Conservation (phyloP, 148 eudicot genomes). For the Agrostemma githago region DNA sequence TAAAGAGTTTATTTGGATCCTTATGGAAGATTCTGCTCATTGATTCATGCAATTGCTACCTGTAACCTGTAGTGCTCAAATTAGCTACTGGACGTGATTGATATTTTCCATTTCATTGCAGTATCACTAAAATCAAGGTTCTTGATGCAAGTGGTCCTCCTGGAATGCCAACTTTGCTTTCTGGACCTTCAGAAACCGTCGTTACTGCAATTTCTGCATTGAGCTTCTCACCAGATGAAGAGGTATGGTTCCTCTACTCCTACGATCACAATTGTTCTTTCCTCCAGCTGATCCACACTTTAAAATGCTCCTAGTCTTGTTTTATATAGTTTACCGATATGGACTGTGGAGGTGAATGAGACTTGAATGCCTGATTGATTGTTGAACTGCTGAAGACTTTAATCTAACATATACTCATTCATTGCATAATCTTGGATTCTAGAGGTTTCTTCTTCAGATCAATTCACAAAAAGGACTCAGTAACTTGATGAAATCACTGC, state of each 20-base stretch:
- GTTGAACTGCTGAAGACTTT: not conserved
- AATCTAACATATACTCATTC: not conserved
- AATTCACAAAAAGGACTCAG: not conserved
- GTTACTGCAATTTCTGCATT: slow-evolving; percentile 73
- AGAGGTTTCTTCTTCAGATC: not conserved
- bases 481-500: not conserved
- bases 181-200: slow-evolving; percentile 53
- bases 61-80: slow-evolving; percentile 9
- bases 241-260: slow-evolving; percentile 40
- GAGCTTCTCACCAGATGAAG: slow-evolving; percentile 95
- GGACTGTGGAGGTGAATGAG: not conserved
- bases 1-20: not conserved
- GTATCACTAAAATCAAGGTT: slow-evolving; percentile 74
- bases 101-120: slow-evolving; percentile 21
- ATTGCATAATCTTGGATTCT: not conserved
- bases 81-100: slow-evolving; percentile 4
- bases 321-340: not conserved
- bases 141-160: slow-evolving; percentile 99
- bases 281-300: not conserved
- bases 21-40: not conserved
- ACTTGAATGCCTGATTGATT: not conserved
- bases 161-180: slow-evolving; percentile 79
- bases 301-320: not conserved
- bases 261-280: not conserved
- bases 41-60: not conserved